Base-by-base conservation (phyloP, 129 eudicot species). In the Pseudognaphalium luteoalbum region DNA sequence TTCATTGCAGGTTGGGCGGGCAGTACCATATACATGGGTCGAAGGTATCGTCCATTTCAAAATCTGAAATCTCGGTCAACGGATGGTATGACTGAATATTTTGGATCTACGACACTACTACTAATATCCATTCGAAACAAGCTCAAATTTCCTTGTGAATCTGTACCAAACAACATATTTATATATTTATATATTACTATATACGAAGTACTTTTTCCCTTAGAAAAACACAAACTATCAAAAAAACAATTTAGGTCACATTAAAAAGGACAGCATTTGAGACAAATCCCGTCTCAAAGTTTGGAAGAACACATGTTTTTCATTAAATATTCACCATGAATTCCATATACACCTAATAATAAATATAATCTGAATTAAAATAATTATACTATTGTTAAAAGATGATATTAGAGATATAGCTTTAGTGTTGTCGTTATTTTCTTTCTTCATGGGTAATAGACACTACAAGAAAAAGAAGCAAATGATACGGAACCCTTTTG, bases 241-340 rank as follows among this genome's bases (percentile, higher is more conserved):
- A 59, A 60, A 10, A 50, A 44, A 70, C 16, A 15, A 21, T 6
- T 7, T 41, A 51, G 58, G 16, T 66, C 17, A 54, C 20, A 16
- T 76, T 56, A 29, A 39, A 52, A 52, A 34, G 67, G 81, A 76
- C 81, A 68, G 56, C 81, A 35, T 22, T 68, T 67, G 81, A 67
- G 74, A 76, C 81, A 67, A 67, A 76, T 56, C 68, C 74, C 68
- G 75, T 76, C 81, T 32, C 57, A 54, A 47, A 15, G 22, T 76
- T 66, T 76, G 74, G 58, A 56, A 35, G n/a, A 68, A 54, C 66
- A 62, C 74, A 67, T 1, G 20, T 58, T 67, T 56, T 68, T 67
- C 57, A 21, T 56, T 67, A 54, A 76, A 66, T 0, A 54, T 67
- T 21, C 68, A 68, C 73, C 80, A 76, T 54, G 67, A 21, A 32